Evolutionary conservation across 2,329 filamentous ascomycete genomes (phyloP).

Genomic region (Sporothrix curviconia): DNA sequence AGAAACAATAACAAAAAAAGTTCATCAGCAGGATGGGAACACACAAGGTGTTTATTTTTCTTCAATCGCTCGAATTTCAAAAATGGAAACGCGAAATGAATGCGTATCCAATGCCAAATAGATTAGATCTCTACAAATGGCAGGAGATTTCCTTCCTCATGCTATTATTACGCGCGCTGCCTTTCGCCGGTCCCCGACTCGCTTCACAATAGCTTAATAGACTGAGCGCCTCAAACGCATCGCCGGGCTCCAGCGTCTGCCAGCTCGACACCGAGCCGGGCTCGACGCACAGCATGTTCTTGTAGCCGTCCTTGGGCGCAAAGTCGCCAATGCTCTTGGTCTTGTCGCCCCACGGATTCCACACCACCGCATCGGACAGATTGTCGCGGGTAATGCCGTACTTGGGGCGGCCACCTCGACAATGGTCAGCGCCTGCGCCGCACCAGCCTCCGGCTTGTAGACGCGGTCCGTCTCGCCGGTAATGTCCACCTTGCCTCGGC

Average conservation of each 20-base stretch:
- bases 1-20: too few relatives aligned
- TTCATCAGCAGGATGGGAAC: too few relatives aligned
- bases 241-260: conserved; percentile 77
- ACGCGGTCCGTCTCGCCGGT: conserved; percentile 79
- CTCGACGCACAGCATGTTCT: conserved; percentile 92
- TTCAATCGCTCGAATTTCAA: too few relatives aligned
- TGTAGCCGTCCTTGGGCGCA: conserved; percentile 79
- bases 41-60: too few relatives aligned
- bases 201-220: conserved; percentile 34
- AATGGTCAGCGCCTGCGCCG: conserved; percentile 53
- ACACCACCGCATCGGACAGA: conserved; percentile 81
- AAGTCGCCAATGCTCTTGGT: conserved; percentile 79
- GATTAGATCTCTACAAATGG: too few relatives aligned
- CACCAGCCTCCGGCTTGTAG: conserved; percentile 64
- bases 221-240: conserved; percentile 57
- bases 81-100: too few relatives aligned
- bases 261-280: conserved; percentile 76
- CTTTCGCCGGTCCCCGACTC: too few relatives aligned
- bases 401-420: conserved; percentile 54
- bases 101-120: too few relatives aligned
- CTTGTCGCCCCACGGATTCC: conserved; percentile 94
- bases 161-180: background rate
- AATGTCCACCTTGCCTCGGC: conserved; percentile 57
- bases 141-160: too few relatives aligned
- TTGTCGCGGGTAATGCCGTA: conserved; percentile 78